A percentile compares a stretch with the other conserved stretches of the same genome.
Evolutionary conservation across 805 yeast species (phyloP).

Genomic region (Clavispora asparagi): DNA sequence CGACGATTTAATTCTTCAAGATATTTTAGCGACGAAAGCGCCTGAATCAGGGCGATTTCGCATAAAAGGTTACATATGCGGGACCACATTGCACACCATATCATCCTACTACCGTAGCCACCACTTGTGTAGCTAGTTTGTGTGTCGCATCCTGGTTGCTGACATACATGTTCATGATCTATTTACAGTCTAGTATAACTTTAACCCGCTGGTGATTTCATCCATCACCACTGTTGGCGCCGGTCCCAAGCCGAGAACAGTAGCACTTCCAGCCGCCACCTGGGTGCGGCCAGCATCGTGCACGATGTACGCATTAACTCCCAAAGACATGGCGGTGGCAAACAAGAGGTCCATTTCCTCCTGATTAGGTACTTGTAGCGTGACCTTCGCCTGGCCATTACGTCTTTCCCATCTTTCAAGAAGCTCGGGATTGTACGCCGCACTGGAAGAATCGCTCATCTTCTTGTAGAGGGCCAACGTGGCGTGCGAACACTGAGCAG

Average conservation of each 20-base stretch:
- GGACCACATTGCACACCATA: not conserved
- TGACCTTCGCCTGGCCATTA: slow-evolving; percentile 90
- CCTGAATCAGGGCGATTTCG: too few species aligned
- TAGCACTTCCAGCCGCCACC: slow-evolving; percentile 91
- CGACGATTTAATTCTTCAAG: not conserved
- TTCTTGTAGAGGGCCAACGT: slow-evolving; percentile 81
- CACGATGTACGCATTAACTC: slow-evolving; percentile 73
- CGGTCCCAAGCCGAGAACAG: slow-evolving; percentile 96
- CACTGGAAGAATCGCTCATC: slow-evolving; percentile 48
- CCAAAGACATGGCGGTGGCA: slow-evolving; percentile 75
- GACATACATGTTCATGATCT: not conserved
- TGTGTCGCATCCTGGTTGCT: too few species aligned
- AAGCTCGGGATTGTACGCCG: slow-evolving; percentile 56
- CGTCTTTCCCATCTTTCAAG: slow-evolving; percentile 69
- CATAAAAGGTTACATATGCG: not conserved
- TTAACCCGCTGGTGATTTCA: slow-evolving; percentile 73
- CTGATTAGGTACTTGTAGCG: slow-evolving; percentile 65
- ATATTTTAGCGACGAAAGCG: not conserved
- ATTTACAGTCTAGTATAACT: slow-evolving; percentile 46
- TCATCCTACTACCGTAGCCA: not conserved
- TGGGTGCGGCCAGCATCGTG: slow-evolving; percentile 98
- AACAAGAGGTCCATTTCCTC: slow-evolving; percentile 72
- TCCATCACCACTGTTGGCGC: slow-evolving; percentile 83
- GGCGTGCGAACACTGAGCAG: slow-evolving; percentile 99
- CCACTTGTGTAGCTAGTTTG: too few species aligned